A percentile compares a stretch with the other conserved stretches of the same genome.
Evolutionary conservation across 2,329 filamentous ascomycete genomes (phyloP).

Genomic region (Aspergillus ochraceus): DNA sequence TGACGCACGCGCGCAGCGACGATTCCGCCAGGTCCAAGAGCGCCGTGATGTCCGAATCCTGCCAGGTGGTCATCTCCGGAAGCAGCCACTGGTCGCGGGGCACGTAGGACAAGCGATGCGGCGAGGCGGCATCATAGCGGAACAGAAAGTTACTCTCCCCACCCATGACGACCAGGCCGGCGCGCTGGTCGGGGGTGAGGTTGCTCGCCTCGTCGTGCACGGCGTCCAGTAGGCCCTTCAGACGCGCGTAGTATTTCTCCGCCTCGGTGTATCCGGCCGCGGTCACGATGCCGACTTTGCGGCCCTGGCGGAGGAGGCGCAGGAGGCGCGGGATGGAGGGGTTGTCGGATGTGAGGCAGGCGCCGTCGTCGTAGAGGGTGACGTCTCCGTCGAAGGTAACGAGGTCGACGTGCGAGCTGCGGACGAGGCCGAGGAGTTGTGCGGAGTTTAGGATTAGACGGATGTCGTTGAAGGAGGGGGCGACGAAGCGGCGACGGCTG

Average conservation of each 20-base stretch:
- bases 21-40: constrained; percentile 89
- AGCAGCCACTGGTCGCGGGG: constrained; percentile 59
- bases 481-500: constrained; percentile 86
- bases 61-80: constrained; percentile 54
- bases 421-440: constrained; percentile 87
- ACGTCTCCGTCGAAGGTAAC: constrained; percentile 98
- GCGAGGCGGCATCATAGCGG: constrained; percentile 65
- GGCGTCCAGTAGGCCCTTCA: constrained; percentile 83
- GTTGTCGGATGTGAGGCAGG: constrained; percentile 72
- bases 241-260: constrained; percentile 78
- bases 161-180: constrained; percentile 86
- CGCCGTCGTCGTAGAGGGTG: constrained; percentile 89
- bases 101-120: constrained; percentile 67
- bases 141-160: constrained; percentile 97
- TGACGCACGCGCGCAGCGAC: constrained; percentile 77
- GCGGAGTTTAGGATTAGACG: constrained; percentile 91
- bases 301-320: constrained; percentile 72
- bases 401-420: constrained; percentile 70
- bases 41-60: constrained; percentile 67
- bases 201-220: constrained; percentile 60
- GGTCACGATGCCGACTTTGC: constrained; percentile 92
- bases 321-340: constrained; percentile 70
- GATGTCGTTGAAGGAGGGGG: constrained; percentile 96
- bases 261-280: constrained; percentile 92
- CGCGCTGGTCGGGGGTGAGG: constrained; percentile 67